Conservation (phyloP, 2,329 filamentous ascomycete species). For the Venturia nashicola region DNA sequence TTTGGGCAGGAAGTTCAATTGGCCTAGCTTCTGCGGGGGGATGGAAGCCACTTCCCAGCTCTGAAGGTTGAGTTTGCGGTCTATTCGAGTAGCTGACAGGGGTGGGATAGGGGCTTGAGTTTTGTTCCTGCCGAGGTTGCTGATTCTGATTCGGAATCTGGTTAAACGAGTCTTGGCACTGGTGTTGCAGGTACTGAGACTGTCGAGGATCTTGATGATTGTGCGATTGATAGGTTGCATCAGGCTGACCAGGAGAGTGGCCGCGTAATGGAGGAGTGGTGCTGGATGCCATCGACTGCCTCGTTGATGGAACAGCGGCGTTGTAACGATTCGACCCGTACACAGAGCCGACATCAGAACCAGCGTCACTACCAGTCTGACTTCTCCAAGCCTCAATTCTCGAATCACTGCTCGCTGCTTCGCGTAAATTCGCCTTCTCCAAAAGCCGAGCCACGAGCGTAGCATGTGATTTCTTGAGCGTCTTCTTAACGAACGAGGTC, state of each 20-base stretch:
- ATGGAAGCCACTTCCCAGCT: not conserved
- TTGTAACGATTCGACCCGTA: not conserved
- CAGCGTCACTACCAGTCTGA: not conserved
- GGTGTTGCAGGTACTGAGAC: not conserved
- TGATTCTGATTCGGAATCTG: not conserved
- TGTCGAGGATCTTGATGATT: not conserved
- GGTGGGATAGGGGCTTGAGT: not conserved
- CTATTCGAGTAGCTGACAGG: not conserved
- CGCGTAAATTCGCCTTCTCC: slow-evolving; percentile 17
- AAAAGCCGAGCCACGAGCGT: slow-evolving; percentile 48
- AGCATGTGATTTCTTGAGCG: slow-evolving; percentile 63
- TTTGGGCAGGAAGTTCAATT: not conserved
- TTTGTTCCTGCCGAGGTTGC: not conserved
- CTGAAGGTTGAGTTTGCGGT: not conserved
- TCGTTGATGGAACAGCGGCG: not conserved
- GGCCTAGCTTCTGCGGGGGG: not conserved
- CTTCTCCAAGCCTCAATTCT: slow-evolving; percentile 1
- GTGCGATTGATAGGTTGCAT: not conserved
- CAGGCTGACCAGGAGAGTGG: not conserved
- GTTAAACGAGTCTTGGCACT: not conserved
- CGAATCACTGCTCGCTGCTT: not conserved
- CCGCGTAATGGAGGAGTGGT: not conserved
- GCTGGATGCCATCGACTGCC: not conserved
- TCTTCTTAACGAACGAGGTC: slow-evolving; percentile 67
- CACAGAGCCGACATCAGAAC: not conserved